These are phyloP conservation scores for Botrytis fragariae DNA, from an alignment of 2,329 filamentous ascomycete genomes.

Conservation along the genomic window DNA sequence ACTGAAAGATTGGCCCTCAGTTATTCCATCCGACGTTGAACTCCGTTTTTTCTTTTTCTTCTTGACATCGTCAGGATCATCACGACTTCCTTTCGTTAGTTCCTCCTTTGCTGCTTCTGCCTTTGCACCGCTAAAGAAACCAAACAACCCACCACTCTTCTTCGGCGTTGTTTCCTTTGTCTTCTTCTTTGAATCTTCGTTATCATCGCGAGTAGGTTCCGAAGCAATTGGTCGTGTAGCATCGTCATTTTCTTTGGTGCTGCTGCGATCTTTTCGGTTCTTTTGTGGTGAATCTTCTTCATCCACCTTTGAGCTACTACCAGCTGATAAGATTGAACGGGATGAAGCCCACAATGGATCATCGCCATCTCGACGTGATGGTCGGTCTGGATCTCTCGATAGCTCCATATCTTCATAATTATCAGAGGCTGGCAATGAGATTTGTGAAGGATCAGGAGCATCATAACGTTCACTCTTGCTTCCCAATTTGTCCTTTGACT, in stretches of 20 bases:
- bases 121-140: conserved; percentile 40
- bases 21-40: conserved; percentile 32
- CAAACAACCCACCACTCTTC: conserved; percentile 47
- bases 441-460: conserved; percentile 34
- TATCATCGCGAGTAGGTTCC: conserved; percentile 40
- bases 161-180: conserved; percentile 41
- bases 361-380: conserved; percentile 38
- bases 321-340: conserved; percentile 49
- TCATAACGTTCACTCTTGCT: conserved; percentile 31
- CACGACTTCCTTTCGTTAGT: conserved; percentile 30
- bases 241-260: conserved; percentile 47
- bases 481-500: conserved; percentile 32
- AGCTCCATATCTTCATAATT: conserved; percentile 39
- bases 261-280: conserved; percentile 40
- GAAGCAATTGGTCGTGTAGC: conserved; percentile 49
- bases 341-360: conserved; percentile 45
- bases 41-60: conserved; percentile 37
- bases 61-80: conserved; percentile 35
- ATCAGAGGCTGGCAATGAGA: conserved; percentile 35
- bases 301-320: conserved; percentile 34
- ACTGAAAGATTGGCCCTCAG: conserved; percentile 29
- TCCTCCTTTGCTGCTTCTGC: conserved; percentile 33
- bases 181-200: conserved; percentile 41
- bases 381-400: conserved; percentile 37
- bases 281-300: conserved; percentile 34